Conservation (phyloP, 306 rosid species). For the Sesbania bispinosa region DNA sequence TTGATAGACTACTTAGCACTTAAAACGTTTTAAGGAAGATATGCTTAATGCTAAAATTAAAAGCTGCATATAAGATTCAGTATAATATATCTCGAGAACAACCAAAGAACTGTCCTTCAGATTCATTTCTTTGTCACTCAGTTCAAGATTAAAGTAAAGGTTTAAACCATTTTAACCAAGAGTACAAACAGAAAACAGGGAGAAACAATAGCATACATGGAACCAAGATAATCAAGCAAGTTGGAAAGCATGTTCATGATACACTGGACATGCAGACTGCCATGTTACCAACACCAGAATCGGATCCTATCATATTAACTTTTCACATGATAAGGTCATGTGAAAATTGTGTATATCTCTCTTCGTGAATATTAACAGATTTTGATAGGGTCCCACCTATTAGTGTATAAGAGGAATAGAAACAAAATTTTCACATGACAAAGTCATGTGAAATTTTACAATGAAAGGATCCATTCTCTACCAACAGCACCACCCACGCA, state of each 20-base stretch:
- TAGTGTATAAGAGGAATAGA: too few relatives aligned
- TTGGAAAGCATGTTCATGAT: not conserved
- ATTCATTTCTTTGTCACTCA: constrained; percentile 4
- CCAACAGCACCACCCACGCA: not conserved
- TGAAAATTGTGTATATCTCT: too few relatives aligned
- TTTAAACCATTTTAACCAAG: not conserved
- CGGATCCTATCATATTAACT: too few relatives aligned
- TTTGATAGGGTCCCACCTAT: too few relatives aligned
- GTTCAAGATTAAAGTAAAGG: not conserved
- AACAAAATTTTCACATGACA: too few relatives aligned
- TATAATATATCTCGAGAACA: not conserved
- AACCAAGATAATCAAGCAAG: constrained; percentile 3
- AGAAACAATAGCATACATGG: not conserved
- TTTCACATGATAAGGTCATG: too few relatives aligned
- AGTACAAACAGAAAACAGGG: not conserved
- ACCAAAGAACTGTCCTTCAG: too few relatives aligned
- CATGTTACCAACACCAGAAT: not conserved
- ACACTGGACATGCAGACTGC: not conserved
- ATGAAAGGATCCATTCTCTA: too few relatives aligned
- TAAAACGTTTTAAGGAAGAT: not conserved
- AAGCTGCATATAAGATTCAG: not conserved
- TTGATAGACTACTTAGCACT: constrained; percentile 13
- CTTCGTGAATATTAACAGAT: too few relatives aligned
- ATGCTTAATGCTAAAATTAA: constrained; percentile 16
- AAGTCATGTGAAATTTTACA: too few relatives aligned